Evolutionary conservation across 805 yeast species (phyloP), one percentile per base, ranked within the genome.

Genomic region (baker's yeast (Saccharomyces cerevisiae)): DNA sequence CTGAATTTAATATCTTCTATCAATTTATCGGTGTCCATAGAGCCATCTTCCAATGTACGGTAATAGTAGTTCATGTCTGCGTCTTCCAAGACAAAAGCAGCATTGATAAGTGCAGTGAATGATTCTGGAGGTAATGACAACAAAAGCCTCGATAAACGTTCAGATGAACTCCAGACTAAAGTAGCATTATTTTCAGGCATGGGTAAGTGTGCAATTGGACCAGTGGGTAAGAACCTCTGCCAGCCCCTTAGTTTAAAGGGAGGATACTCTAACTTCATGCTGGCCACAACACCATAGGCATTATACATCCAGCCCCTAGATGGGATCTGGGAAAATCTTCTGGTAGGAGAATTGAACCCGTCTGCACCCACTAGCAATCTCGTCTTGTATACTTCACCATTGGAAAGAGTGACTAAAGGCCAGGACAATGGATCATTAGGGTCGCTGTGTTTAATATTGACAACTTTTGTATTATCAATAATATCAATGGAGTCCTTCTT

Each of bases 281-380:
- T 87, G 0, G 94, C 97, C 2, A 94, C 99, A n/a, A 91, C 84
- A 1, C 98, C 99, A 72, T 84, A 88, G 50, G 89, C 78, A 60
- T 85, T 76, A 70, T 94, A 94, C 50, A 80, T 80, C 98, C 98
- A 94, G 14, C 99, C 99, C 49, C 96, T 78, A 1, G 95, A 81
- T 65, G 83, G 84, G 53, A 94, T 90, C 1, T 80, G 83, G 0
- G 97, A 85, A 64, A 79, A 91, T 58, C 79, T 77, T 49, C 97
- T 79, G 5, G 87, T 98, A 0, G 97, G 97, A 0, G 97, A 90
- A 68, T 90, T 89, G 68, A 83, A 89, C 0, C 99, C 99, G 68
- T 94, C 99, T 43, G 97, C 96, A 8, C 99, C 99, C 14, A 94
- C 81, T 22, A 91, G 73, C n/a, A 91, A 74, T 53, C 96, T 76